Evolutionary conservation across 2,329 filamentous ascomycete species (phyloP).

Genomic region (Colletotrichum chlorophyti): DNA sequence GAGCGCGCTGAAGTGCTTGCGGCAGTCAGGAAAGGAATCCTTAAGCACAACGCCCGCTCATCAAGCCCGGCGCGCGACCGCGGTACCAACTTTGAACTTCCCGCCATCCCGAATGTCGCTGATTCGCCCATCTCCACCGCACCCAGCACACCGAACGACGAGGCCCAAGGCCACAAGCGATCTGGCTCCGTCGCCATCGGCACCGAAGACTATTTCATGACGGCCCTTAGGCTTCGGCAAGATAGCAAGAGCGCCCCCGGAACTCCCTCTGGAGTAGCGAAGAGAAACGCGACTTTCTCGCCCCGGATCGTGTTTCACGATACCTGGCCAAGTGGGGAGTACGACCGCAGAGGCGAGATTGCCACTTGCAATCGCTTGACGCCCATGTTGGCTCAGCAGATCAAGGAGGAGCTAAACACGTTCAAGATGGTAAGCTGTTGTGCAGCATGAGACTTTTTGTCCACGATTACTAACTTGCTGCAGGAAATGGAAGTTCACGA

Average conservation of each 20-base stretch:
- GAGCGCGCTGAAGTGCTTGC: slow-evolving; percentile 92
- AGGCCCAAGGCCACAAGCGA: slow-evolving; percentile 70
- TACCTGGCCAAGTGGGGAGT: slow-evolving; percentile 94
- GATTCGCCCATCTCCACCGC: slow-evolving; percentile 87
- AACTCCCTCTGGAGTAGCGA: slow-evolving; percentile 73
- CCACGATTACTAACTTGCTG: slow-evolving; percentile 45
- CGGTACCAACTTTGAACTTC: slow-evolving; percentile 47
- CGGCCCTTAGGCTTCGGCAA: slow-evolving; percentile 73
- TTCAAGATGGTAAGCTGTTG: slow-evolving; percentile 99
- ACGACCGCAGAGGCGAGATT: slow-evolving; percentile 94
- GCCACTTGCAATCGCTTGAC: slow-evolving; percentile 98
- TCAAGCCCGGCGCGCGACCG: slow-evolving; percentile 25
- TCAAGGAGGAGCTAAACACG: slow-evolving; percentile 98
- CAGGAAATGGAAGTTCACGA: slow-evolving; percentile 99
- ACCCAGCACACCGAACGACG: slow-evolving; percentile 86
- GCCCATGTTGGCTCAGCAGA: slow-evolving; percentile 96
- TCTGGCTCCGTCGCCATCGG: slow-evolving; percentile 76
- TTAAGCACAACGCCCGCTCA: slow-evolving; percentile 76
- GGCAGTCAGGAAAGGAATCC: slow-evolving; percentile 91
- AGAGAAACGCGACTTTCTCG: slow-evolving; percentile 78
- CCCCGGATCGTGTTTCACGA: slow-evolving; percentile 94
- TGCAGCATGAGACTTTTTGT: slow-evolving; percentile 17
- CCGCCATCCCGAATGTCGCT: slow-evolving; percentile 66
- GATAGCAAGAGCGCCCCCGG: slow-evolving; percentile 82
- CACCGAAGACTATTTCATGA: slow-evolving; percentile 90